Percentiles rank a stretch among this genome's conserved stretches.
Evolutionary conservation across 1,139 yeast genomes (phyloP).

Genomic region (Yamadazyma mexicana): DNA sequence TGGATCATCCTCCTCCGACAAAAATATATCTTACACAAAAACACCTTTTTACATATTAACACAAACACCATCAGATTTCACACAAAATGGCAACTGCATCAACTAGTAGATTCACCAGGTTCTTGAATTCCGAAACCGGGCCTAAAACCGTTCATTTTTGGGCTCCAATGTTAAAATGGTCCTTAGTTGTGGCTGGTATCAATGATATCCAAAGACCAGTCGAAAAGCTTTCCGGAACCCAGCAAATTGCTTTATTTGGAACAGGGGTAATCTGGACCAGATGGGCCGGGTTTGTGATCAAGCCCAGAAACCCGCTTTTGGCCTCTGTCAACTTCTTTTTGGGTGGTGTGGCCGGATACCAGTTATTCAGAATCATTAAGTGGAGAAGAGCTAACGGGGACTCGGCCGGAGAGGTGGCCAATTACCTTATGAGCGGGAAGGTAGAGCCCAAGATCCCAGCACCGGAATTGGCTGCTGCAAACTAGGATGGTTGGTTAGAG

Average conservation of each 20-base stretch:
- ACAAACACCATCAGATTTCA: neutral
- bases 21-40: neutral
- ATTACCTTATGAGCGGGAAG: slow-evolving; percentile 56
- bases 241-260: slow-evolving; percentile 83
- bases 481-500: slow-evolving; percentile 2
- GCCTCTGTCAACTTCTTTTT: slow-evolving; percentile 95
- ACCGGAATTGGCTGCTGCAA: slow-evolving; percentile 14
- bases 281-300: slow-evolving; percentile 90
- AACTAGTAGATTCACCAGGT: slow-evolving; percentile 66
- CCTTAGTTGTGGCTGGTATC: slow-evolving; percentile 86
- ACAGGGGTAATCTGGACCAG: slow-evolving; percentile 98
- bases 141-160: slow-evolving; percentile 95
- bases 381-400: slow-evolving; percentile 59
- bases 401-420: slow-evolving; percentile 50
- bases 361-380: slow-evolving; percentile 65
- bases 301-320: slow-evolving; percentile 80
- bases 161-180: slow-evolving; percentile 77
- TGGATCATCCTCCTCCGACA: slow-evolving; percentile 5
- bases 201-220: slow-evolving; percentile 88
- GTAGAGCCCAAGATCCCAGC: slow-evolving; percentile 17
- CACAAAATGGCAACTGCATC: slow-evolving; percentile 43
- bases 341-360: slow-evolving; percentile 87
- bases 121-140: slow-evolving; percentile 85
- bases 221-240: slow-evolving; percentile 88
- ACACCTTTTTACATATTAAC: too few species aligned